Evolutionary conservation across 2,329 filamentous ascomycete genomes (phyloP).

Genomic region (Leptographium flavum): DNA sequence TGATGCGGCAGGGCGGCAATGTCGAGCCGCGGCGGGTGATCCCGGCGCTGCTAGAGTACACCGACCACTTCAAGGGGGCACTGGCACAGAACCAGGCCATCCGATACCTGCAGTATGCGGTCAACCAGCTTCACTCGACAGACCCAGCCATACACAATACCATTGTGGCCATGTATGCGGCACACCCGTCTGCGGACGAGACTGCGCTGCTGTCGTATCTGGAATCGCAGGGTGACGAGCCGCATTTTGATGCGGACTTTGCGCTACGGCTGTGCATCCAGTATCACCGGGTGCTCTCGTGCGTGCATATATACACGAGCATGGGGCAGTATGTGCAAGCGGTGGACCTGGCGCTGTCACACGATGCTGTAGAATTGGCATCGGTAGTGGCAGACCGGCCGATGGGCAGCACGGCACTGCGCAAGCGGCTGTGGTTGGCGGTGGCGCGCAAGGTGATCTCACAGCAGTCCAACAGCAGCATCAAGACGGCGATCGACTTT

Average conservation of each 20-base stretch:
- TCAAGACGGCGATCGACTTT: slow-evolving; percentile 89
- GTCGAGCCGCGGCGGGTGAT: slow-evolving; percentile 80
- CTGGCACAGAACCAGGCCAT: slow-evolving; percentile 77
- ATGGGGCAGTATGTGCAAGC: slow-evolving; percentile 93
- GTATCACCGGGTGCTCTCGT: slow-evolving; percentile 81
- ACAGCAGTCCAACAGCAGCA: slow-evolving; percentile 60
- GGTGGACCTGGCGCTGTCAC: slow-evolving; percentile 80
- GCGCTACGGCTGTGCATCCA: slow-evolving; percentile 91
- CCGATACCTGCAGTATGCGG: slow-evolving; percentile 83
- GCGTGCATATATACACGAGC: slow-evolving; percentile 91
- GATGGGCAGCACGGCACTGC: slow-evolving; percentile 54
- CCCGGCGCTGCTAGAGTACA: slow-evolving; percentile 86
- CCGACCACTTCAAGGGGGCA: slow-evolving; percentile 56
- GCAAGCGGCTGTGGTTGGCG: slow-evolving; percentile 90
- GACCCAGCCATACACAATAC: slow-evolving; percentile 92
- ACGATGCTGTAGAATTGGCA: slow-evolving; percentile 80
- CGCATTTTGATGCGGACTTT: slow-evolving; percentile 88
- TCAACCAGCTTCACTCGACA: slow-evolving; percentile 69
- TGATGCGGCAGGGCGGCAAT: slow-evolving; percentile 77
- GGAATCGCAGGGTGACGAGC: slow-evolving; percentile 75
- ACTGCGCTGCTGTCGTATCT: slow-evolving; percentile 76
- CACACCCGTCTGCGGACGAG: slow-evolving; percentile 71
- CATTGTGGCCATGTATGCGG: slow-evolving; percentile 88
- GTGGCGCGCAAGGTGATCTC: slow-evolving; percentile 90
- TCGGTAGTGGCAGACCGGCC: slow-evolving; percentile 78